Evolutionary conservation across 2,329 filamentous ascomycete species (phyloP).

Genomic region (Paracorniculantispora psalliotae): DNA sequence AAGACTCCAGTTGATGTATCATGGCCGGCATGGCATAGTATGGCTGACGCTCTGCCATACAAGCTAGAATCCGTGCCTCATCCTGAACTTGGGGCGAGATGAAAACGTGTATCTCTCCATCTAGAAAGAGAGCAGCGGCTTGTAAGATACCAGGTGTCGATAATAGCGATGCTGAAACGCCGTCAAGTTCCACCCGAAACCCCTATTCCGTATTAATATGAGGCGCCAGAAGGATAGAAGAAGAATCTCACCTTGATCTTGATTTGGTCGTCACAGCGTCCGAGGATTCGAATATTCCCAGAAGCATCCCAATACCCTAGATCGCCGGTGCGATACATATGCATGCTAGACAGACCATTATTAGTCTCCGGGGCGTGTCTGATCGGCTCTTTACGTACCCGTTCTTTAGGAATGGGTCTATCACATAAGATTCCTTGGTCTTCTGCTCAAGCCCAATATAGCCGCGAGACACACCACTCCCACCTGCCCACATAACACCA

Average conservation of each 20-base stretch:
- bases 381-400: slow-evolving; percentile 31
- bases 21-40: slow-evolving; percentile 51
- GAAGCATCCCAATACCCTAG: slow-evolving; percentile 50
- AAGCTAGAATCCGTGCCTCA: no score
- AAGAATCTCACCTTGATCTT: slow-evolving; percentile 46
- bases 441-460: slow-evolving; percentile 50
- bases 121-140: slow-evolving; percentile 43
- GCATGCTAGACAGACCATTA: no score
- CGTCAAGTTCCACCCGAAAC: slow-evolving; percentile 57
- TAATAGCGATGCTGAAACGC: slow-evolving; percentile 47
- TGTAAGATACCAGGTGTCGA: slow-evolving; percentile 41
- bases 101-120: slow-evolving; percentile 47
- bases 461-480: slow-evolving; percentile 49
- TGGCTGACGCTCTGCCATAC: slow-evolving; percentile 40
- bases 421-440: slow-evolving; percentile 44
- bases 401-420: slow-evolving; percentile 46
- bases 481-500: slow-evolving; percentile 54
- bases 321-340: slow-evolving; percentile 61
- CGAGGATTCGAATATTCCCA: slow-evolving; percentile 50
- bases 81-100: no score
- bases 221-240: no score
- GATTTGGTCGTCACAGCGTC: slow-evolving; percentile 55
- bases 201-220: slow-evolving; percentile 39
- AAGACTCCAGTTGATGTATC: slow-evolving; percentile 36
- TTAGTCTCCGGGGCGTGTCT: no score